Percentiles rank a stretch among this genome's conserved stretches.
Evolutionary conservation across 495 filamentous ascomycete species (phyloP).

Genomic region (Penicillium cinerascens): DNA sequence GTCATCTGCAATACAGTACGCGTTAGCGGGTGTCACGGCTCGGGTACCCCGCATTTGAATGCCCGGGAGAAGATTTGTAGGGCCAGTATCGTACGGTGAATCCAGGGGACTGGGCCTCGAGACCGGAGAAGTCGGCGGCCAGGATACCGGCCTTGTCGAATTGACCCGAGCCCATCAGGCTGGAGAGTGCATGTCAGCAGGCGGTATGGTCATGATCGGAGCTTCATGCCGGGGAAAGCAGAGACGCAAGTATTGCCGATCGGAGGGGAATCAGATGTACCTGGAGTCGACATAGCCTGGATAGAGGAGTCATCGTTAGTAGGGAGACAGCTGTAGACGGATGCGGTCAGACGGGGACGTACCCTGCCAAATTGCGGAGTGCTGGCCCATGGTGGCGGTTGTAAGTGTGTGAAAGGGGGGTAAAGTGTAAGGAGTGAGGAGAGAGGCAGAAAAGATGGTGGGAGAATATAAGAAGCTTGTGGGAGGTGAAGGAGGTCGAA

Average conservation of each 20-base stretch:
- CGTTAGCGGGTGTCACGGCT: not conserved
- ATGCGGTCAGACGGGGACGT: constrained; percentile 19
- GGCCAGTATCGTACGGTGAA: constrained; percentile 59
- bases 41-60: not conserved
- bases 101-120: constrained; percentile 69
- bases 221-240: not conserved
- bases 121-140: constrained; percentile 72
- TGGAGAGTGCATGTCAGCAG: constrained; percentile 31
- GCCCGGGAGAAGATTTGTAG: not conserved
- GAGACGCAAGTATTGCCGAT: not conserved
- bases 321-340: constrained; percentile 7
- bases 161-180: constrained; percentile 79
- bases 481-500: constrained; percentile 23
- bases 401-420: constrained; percentile 7
- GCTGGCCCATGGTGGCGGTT: constrained; percentile 34
- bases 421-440: constrained; percentile 14
- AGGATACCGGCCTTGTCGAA: constrained; percentile 88
- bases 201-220: constrained; percentile 9
- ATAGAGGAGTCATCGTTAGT: constrained; percentile 16
- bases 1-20: constrained; percentile 24
- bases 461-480: constrained; percentile 11
- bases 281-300: constrained; percentile 66
- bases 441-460: constrained; percentile 10
- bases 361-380: constrained; percentile 58
- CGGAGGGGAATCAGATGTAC: constrained; percentile 36